phyloP scores from a whole-genome alignment of 2,329 filamentous ascomycete species.

The Fusarium buharicum region DNA sequence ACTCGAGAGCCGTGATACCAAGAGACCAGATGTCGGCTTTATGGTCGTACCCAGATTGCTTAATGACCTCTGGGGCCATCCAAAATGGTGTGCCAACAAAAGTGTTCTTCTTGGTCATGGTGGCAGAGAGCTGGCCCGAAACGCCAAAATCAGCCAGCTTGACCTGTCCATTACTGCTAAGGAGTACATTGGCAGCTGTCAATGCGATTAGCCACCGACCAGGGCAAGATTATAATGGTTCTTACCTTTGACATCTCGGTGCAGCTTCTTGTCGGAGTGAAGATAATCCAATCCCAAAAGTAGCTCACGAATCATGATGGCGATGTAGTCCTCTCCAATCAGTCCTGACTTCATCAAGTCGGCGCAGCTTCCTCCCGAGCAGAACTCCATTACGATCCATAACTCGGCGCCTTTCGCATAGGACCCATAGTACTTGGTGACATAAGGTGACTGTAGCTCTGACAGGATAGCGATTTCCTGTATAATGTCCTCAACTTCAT shows the following conservation, averaged over 20 bases:
- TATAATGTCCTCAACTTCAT: conserved; percentile 99
- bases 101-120: conserved; percentile 99
- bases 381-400: conserved; percentile 99
- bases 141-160: conserved; percentile 98
- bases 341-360: conserved; percentile 94
- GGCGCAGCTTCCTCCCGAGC: conserved; percentile 93
- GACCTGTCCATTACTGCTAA: conserved; percentile 91
- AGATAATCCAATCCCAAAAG: conserved; percentile 91
- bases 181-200: conserved; percentile 88
- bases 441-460: conserved; percentile 93
- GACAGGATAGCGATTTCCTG: conserved; percentile 98
- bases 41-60: conserved; percentile 97
- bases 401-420: conserved; percentile 95
- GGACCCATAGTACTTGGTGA: conserved; percentile 97
- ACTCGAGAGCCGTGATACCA: conserved; percentile 91
- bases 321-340: conserved; percentile 95
- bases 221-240: neutral
- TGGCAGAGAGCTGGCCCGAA: conserved; percentile 93
- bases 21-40: conserved; percentile 98
- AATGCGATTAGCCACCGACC: conserved; percentile 3
- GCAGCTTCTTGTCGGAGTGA: conserved; percentile 94
- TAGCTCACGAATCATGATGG: conserved; percentile 91
- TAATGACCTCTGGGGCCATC: conserved; percentile 99
- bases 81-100: conserved; percentile 98
- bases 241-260: conserved; percentile 93